Percentiles rank a stretch among this genome's conserved stretches.
Evolutionary conservation across 2,329 filamentous ascomycete species (phyloP).

Genomic region (Xylogone sp.): DNA sequence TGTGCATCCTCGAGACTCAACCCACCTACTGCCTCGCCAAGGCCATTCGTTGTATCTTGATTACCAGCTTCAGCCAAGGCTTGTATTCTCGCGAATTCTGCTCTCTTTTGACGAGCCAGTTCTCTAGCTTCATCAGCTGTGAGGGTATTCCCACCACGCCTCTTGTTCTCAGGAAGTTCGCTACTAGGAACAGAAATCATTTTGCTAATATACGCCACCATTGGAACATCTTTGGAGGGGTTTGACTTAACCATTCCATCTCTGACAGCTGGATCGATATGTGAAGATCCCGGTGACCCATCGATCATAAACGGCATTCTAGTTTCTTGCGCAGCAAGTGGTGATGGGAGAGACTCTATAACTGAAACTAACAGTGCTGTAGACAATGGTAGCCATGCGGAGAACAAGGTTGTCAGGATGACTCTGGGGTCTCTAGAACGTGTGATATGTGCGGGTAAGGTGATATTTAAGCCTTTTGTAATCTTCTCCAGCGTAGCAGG

Average conservation of each 20-base stretch:
- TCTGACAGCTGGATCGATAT: conserved; percentile 65
- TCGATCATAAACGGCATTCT: conserved; percentile 77
- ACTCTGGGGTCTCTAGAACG: conserved; percentile 80
- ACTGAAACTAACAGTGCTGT: conserved; percentile 91
- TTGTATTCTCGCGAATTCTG: conserved; percentile 79
- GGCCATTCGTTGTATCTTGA: conserved; percentile 37
- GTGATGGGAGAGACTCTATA: conserved; percentile 86
- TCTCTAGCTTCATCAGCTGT: conserved; percentile 89
- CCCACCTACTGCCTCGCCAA: conserved; percentile 54
- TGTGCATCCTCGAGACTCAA: conserved; percentile 54
- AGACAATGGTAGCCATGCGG: conserved; percentile 87
- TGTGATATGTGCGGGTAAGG: conserved; percentile 76
- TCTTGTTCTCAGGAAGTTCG: conserved; percentile 83
- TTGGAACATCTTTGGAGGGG: conserved; percentile 64
- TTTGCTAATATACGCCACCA: conserved; percentile 95
- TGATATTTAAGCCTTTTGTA: conserved; percentile 83
- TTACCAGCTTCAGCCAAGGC: conserved; percentile 34
- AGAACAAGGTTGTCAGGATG: conserved; percentile 81
- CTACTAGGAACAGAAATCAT: conserved; percentile 95
- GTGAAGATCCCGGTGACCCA: conserved; percentile 70
- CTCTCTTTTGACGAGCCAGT: conserved; percentile 80
- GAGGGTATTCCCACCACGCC: conserved; percentile 64
- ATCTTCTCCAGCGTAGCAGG: conserved; percentile 85
- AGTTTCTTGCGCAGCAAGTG: conserved; percentile 71
- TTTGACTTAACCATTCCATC: conserved; percentile 83